Evolutionary conservation across 1,284 basidiomycete species (phyloP).

Genomic region (Salmacisia buchloeana): DNA sequence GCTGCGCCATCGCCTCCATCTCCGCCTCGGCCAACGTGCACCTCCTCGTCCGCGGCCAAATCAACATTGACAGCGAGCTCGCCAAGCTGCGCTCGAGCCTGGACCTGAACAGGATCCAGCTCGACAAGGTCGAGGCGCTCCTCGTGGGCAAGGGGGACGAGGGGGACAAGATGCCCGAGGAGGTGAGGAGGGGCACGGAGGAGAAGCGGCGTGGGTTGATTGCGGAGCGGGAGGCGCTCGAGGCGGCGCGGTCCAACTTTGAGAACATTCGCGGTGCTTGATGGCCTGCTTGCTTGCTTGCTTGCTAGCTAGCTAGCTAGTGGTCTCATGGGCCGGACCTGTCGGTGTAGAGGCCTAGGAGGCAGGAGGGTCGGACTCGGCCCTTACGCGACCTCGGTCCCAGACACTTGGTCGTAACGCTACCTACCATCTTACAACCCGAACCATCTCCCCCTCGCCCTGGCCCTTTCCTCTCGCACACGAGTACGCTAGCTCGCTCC

Average conservation of each 20-base stretch:
- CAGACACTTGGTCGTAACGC: too few species aligned
- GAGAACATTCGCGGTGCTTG: constrained; percentile 23
- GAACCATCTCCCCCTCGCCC: too few species aligned
- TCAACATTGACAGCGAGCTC: constrained; percentile 44
- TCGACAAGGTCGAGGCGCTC: constrained; percentile 29
- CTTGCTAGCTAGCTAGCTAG: too few species aligned
- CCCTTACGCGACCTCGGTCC: too few species aligned
- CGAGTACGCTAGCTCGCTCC: too few species aligned
- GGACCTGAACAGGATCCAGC: constrained; percentile 32
- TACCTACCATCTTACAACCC: too few species aligned
- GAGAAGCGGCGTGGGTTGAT: constrained; percentile 34
- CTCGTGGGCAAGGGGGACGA: constrained; percentile 39
- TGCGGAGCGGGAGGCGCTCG: constrained; percentile 35
- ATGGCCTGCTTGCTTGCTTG: too few species aligned
- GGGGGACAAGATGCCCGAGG: constrained; percentile 39
- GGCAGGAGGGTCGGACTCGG: too few species aligned
- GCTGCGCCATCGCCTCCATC: constrained; percentile 72
- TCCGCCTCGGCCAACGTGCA: constrained; percentile 34
- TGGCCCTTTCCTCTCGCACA: too few species aligned
- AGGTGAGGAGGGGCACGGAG: constrained; percentile 32
- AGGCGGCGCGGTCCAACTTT: constrained; percentile 39
- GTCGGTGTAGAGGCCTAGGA: too few species aligned
- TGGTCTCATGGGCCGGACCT: too few species aligned
- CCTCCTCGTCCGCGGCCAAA: constrained; percentile 38
- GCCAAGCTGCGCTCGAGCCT: constrained; percentile 45